Evolutionary conservation across 805 yeast genomes (phyloP).

Genomic region (Limtongia smithiae): DNA sequence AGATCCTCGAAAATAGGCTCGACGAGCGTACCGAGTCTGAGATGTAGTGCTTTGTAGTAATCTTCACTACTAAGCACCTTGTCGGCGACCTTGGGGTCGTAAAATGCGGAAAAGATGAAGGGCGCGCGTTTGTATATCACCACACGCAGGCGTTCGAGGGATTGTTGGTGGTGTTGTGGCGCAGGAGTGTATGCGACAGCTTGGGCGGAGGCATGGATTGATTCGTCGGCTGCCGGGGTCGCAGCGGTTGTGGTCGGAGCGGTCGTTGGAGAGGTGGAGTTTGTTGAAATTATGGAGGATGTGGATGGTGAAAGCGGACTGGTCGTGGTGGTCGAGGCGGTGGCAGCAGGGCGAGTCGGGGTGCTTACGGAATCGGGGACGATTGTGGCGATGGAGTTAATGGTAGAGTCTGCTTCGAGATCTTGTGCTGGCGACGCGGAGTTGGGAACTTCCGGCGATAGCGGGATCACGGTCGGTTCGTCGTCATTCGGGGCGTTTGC

Average conservation of each 20-base stretch:
- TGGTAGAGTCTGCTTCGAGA: too few relatives aligned
- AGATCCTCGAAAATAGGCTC: conserved; percentile 27
- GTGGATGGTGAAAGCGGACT: too few relatives aligned
- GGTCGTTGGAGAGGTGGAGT: too few relatives aligned
- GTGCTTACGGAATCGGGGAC: too few relatives aligned
- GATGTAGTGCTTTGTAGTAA: conserved; percentile 19
- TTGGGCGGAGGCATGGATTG: not conserved
- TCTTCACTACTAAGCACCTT: conserved; percentile 6
- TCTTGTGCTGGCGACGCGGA: too few relatives aligned
- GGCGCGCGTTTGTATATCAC: conserved; percentile 28
- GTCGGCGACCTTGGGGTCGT: conserved; percentile 13
- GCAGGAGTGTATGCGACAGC: conserved; percentile 4
- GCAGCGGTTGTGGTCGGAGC: not conserved
- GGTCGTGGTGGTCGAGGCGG: too few relatives aligned
- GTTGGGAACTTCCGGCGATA: not conserved
- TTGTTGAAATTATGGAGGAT: not conserved
- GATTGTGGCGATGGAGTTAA: too few relatives aligned
- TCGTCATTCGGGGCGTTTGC: not conserved
- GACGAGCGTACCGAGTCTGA: conserved; percentile 23
- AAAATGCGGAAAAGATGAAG: conserved; percentile 26
- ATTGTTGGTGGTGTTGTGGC: not conserved
- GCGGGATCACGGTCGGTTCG: not conserved
- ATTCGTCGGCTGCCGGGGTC: too few relatives aligned
- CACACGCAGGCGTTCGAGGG: conserved; percentile 10
- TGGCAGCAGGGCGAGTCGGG: too few relatives aligned